phyloP scores from a whole-genome alignment of 2,329 filamentous ascomycete species.

The Coniochaeta sp. region DNA sequence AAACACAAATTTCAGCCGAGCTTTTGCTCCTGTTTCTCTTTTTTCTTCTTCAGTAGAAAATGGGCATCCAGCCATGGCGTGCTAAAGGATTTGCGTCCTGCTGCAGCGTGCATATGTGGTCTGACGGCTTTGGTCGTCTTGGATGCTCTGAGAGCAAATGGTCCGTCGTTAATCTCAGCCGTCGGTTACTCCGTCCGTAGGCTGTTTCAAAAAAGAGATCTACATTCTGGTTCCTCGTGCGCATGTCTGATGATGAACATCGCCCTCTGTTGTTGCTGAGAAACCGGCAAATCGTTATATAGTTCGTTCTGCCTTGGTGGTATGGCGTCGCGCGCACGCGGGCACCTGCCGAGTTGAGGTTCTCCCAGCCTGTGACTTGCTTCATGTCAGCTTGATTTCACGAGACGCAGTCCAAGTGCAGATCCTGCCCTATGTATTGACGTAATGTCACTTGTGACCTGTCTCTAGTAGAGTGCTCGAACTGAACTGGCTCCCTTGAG shows the following conservation, averaged over 20 bases:
- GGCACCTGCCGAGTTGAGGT: no score
- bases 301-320: no score
- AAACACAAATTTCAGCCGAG: slow-evolving; percentile 6
- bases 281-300: no score
- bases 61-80: slow-evolving; percentile 32
- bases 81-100: slow-evolving; percentile 12
- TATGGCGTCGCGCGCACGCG: no score
- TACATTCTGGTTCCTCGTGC: slow-evolving; percentile 29
- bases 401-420: no score
- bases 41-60: slow-evolving; percentile 40
- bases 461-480: no score
- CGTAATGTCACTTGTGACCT: no score
- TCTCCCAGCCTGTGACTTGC: no score
- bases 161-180: slow-evolving; percentile 53
- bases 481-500: no score
- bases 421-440: no score
- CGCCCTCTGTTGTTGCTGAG: no score
- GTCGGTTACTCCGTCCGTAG: slow-evolving; percentile 40
- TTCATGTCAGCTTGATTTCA: no score
- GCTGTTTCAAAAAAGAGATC: slow-evolving; percentile 53
- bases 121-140: slow-evolving; percentile 22
- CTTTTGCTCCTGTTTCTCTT: slow-evolving; percentile 10
- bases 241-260: not conserved
- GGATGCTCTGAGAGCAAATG: slow-evolving; percentile 38
- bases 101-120: slow-evolving; percentile 22